phyloP scores from a whole-genome alignment of 306 rosid species.

The Amphicarpaea edgeworthii region DNA sequence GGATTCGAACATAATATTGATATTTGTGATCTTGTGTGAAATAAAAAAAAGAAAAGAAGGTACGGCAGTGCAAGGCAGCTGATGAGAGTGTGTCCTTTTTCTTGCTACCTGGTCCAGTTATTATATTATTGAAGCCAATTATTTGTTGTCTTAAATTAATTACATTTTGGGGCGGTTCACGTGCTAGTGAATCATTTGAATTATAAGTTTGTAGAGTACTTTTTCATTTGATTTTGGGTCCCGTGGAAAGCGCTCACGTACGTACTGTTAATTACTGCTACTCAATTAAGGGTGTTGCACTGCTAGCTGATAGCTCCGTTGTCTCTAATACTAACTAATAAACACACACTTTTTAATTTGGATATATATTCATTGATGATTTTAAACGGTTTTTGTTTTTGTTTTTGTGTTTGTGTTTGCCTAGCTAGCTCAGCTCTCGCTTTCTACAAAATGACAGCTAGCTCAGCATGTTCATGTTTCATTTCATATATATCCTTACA shows the following conservation, averaged over 20 bases:
- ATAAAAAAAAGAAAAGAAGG: background rate
- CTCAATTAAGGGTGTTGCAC: background rate
- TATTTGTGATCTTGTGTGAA: too few relatives aligned
- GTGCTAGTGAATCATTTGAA: constrained; percentile 48
- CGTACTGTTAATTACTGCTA: constrained; percentile 17
- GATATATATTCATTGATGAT: too few relatives aligned
- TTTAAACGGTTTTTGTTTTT: background rate
- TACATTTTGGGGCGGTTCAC: constrained; percentile 52
- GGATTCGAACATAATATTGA: too few relatives aligned
- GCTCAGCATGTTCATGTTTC: background rate
- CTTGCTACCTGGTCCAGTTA: constrained; percentile 35
- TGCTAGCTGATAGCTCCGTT: constrained; percentile 6
- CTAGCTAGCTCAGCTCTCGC: too few relatives aligned
- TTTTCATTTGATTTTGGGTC: constrained; percentile 31
- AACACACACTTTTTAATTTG: background rate
- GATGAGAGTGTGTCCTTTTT: constrained; percentile 27
- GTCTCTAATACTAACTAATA: constrained; percentile 17
- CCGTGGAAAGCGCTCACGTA: background rate
- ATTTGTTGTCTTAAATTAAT: constrained; percentile 35
- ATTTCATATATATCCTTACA: too few relatives aligned
- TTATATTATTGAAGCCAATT: constrained; percentile 44
- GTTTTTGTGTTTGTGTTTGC: constrained; percentile 20
- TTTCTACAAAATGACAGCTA: constrained; percentile 28
- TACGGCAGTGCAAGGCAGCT: constrained; percentile 10
- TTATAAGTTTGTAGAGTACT: background rate